These are phyloP conservation scores for Cadophora malorum DNA, from an alignment of 2,329 filamentous ascomycete species.

Conservation along the genomic window DNA sequence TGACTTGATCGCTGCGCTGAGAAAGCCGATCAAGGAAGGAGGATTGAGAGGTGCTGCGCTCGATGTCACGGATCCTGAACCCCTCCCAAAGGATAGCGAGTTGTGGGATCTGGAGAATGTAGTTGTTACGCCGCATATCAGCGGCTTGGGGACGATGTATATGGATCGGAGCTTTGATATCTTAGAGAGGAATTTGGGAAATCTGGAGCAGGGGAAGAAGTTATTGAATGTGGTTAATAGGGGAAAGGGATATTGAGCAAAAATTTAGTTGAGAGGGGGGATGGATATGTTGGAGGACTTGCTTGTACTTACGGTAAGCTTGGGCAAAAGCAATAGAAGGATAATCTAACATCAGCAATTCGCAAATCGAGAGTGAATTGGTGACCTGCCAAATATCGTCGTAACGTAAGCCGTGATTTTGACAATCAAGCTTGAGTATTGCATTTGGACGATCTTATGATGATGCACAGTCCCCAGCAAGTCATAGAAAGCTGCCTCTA, in stretches of 20 bases:
- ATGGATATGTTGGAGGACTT: too few relatives aligned
- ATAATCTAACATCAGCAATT: too few relatives aligned
- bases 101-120: conserved; percentile 69
- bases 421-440: too few relatives aligned
- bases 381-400: too few relatives aligned
- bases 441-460: too few relatives aligned
- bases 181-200: conserved; percentile 61
- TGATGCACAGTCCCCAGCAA: neutral
- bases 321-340: too few relatives aligned
- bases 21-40: conserved; percentile 46
- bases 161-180: conserved; percentile 62
- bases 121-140: conserved; percentile 70
- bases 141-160: conserved; percentile 60
- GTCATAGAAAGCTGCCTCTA: neutral
- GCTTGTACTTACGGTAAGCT: too few relatives aligned
- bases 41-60: conserved; percentile 66
- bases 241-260: conserved; percentile 62
- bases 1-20: conserved; percentile 62
- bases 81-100: conserved; percentile 63
- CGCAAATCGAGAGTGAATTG: too few relatives aligned
- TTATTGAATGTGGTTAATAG: conserved; percentile 68
- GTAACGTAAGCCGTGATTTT: too few relatives aligned
- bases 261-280: neutral
- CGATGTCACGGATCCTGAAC: conserved; percentile 74
- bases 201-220: conserved; percentile 56